phyloP scores from a whole-genome alignment of 2,329 filamentous ascomycete species.

The Microdochium trichocladiopsis region DNA sequence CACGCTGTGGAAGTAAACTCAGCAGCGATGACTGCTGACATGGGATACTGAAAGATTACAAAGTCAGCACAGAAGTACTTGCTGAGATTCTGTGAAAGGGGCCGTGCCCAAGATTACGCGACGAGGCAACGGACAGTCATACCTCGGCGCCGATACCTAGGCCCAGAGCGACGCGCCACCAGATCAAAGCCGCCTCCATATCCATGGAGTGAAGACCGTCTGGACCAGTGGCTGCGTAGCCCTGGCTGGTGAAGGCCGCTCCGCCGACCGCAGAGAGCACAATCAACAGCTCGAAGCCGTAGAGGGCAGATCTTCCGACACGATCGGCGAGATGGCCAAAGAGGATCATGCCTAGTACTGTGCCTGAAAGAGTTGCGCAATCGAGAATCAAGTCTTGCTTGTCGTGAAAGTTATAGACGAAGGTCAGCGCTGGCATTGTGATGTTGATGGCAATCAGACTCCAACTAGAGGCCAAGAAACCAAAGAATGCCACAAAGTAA shows the following conservation, averaged over 20 bases:
- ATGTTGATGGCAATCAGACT: slow-evolving; percentile 19
- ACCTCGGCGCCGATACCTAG: slow-evolving; percentile 20
- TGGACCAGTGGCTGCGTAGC: slow-evolving; percentile 3
- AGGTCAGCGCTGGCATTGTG: slow-evolving; percentile 16
- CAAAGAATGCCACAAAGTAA: slow-evolving; percentile 15
- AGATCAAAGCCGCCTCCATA: slow-evolving; percentile 13
- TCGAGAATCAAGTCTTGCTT: slow-evolving; percentile 11
- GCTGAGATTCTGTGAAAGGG: neutral
- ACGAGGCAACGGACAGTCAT: neutral
- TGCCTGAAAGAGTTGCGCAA: slow-evolving; percentile 12
- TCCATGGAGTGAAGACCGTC: slow-evolving; percentile 11
- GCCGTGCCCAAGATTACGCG: neutral
- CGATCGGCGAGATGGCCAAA: slow-evolving; percentile 16
- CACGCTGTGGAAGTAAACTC: slow-evolving; percentile 18
- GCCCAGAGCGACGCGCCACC: slow-evolving; percentile 14
- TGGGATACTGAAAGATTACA: slow-evolving; percentile 13
- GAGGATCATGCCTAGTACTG: slow-evolving; percentile 14
- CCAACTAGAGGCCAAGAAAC: slow-evolving; percentile 20
- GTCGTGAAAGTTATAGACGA: slow-evolving; percentile 11
- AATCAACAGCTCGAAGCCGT: slow-evolving; percentile 17
- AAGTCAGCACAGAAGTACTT: neutral
- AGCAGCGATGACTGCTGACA: slow-evolving; percentile 19
- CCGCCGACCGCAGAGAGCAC: slow-evolving; percentile 14
- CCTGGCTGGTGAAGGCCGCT: slow-evolving; percentile 7
- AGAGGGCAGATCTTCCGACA: slow-evolving; percentile 13